Conservation (phyloP, 1,139 yeast genomes). For the Geotrichum bryndzae region DNA sequence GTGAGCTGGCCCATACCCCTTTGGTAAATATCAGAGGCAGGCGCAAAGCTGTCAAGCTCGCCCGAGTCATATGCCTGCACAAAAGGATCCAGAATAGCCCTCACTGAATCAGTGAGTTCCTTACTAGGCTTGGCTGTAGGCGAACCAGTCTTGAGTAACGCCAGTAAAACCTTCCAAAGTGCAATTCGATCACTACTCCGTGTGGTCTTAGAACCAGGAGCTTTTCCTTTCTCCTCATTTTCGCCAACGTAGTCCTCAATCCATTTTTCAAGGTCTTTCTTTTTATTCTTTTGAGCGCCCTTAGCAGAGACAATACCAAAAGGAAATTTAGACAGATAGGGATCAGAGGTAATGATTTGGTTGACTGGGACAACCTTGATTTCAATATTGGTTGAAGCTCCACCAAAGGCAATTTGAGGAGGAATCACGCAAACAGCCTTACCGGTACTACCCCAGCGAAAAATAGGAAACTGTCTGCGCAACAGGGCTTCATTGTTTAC, state of each 20-base stretch:
- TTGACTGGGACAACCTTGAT: constrained; percentile 30
- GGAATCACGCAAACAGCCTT: constrained; percentile 46
- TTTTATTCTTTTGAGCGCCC: constrained; percentile 45
- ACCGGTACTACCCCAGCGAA: constrained; percentile 57
- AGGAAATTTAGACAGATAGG: constrained; percentile 43
- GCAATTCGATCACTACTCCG: constrained; percentile 25
- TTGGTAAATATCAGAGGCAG: constrained; percentile 16
- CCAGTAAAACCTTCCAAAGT: constrained; percentile 32
- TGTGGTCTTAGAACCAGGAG: constrained; percentile 8
- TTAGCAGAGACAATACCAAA: constrained; percentile 49
- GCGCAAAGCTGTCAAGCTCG: constrained; percentile 19
- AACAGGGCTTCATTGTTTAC: constrained; percentile 32
- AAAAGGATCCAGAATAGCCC: constrained; percentile 13
- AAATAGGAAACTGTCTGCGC: constrained; percentile 66
- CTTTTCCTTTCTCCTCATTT: background rate
- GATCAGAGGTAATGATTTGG: constrained; percentile 30
- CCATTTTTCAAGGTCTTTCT: constrained; percentile 65
- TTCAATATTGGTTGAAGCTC: constrained; percentile 24
- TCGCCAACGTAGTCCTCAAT: constrained; percentile 27
- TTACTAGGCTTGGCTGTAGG: constrained; percentile 18
- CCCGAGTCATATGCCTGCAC: constrained; percentile 15
- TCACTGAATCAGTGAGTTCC: constrained; percentile 3
- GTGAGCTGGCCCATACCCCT: background rate
- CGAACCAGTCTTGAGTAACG: constrained; percentile 27
- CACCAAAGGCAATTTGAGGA: constrained; percentile 32